A percentile compares a stretch with the other conserved stretches of the same genome.
These are phyloP conservation scores for Umbellularia californica DNA, from an alignment of 164 flowering plant genomes.

Conservation along the genomic window DNA sequence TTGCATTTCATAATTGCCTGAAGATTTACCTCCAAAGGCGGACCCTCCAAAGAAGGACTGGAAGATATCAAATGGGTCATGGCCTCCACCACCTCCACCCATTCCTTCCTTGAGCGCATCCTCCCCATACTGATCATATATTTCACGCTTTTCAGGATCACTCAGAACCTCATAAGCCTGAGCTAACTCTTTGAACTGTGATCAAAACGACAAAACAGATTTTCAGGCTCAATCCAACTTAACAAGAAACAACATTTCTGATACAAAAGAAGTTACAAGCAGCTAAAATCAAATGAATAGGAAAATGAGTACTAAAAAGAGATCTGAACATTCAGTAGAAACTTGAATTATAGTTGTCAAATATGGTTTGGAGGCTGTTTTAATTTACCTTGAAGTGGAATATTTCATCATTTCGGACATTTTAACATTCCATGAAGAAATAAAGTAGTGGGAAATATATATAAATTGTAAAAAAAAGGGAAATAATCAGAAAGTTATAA, in stretches of 20 bases:
- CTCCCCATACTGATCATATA: constrained; percentile 85
- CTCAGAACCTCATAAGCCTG: constrained; percentile 91
- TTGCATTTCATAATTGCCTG: not conserved
- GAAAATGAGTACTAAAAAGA: too few species aligned
- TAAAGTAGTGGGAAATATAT: too few species aligned
- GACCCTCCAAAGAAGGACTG: constrained; percentile 73
- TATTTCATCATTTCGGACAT: too few species aligned
- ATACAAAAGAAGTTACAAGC: too few species aligned
- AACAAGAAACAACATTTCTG: not conserved
- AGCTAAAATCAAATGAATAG: too few species aligned
- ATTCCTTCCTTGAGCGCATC: constrained; percentile 95
- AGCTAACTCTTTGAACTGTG: constrained; percentile 84
- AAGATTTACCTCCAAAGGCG: constrained; percentile 53
- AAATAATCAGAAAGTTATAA: too few species aligned
- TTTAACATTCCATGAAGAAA: too few species aligned
- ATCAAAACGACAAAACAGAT: not conserved
- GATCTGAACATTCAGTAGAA: too few species aligned
- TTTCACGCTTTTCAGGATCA: constrained; percentile 82
- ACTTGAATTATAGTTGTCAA: too few species aligned
- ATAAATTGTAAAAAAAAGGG: too few species aligned
- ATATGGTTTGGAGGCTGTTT: too few species aligned
- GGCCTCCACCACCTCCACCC: constrained; percentile 71
- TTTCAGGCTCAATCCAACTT: not conserved
- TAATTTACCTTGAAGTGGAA: too few species aligned
- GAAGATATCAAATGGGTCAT: constrained; percentile 85